These are phyloP conservation scores for Microcos paniculata DNA, from an alignment of 345 rosid species.

Conservation along the genomic window DNA sequence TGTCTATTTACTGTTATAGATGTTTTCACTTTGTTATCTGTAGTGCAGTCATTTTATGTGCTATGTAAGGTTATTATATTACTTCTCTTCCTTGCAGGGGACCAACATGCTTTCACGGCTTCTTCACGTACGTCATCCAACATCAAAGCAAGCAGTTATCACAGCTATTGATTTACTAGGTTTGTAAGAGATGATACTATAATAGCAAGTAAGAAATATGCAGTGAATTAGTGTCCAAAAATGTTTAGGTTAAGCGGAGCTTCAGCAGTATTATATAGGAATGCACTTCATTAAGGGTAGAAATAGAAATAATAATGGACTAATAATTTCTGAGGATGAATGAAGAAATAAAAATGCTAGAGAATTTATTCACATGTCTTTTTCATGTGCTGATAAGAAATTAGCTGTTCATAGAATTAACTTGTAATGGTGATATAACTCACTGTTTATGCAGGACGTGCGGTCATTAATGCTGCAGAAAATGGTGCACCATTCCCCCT, in stretches of 20 bases:
- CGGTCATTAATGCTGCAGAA: slow-evolving; percentile 93
- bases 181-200: slow-evolving; percentile 25
- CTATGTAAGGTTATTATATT: slow-evolving; percentile 15
- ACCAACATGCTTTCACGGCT: slow-evolving; percentile 98
- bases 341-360: slow-evolving; percentile 2
- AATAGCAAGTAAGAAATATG: background rate
- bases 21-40: slow-evolving; percentile 12
- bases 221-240: background rate
- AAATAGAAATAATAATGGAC: too few relatives aligned
- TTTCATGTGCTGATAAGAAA: background rate
- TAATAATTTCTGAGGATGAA: background rate
- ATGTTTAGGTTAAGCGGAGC: background rate
- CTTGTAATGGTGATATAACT: slow-evolving; percentile 12
- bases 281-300: background rate
- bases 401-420: slow-evolving; percentile 11
- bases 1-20: slow-evolving; percentile 2
- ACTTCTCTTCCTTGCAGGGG: slow-evolving; percentile 58
- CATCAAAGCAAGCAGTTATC: slow-evolving; percentile 97
- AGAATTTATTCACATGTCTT: background rate
- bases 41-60: slow-evolving; percentile 13
- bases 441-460: slow-evolving; percentile 60
- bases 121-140: slow-evolving; percentile 88
- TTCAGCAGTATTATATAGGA: background rate
- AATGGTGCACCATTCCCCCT: slow-evolving; percentile 86
- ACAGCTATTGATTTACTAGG: slow-evolving; percentile 97